phyloP scores from a whole-genome alignment of 441 rosid species.

The Gossypium schwendimanii region DNA sequence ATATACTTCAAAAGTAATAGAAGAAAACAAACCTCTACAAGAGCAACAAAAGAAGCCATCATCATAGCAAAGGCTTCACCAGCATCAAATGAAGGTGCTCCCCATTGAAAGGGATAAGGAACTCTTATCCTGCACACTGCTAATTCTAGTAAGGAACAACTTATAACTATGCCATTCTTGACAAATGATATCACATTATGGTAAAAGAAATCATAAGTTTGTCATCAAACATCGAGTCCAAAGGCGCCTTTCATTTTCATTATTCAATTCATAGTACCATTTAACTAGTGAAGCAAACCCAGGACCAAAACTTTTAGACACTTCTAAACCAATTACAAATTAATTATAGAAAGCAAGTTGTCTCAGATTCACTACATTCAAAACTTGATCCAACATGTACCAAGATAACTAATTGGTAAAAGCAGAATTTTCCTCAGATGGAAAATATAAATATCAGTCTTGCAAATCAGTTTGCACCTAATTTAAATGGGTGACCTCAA shows the following conservation, averaged over 20 bases:
- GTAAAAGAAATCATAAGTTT: slow-evolving; percentile 5
- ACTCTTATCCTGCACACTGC: slow-evolving; percentile 75
- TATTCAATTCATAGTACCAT: neutral
- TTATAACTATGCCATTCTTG: slow-evolving; percentile 17
- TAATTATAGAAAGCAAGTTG: neutral
- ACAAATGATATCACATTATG: slow-evolving; percentile 1
- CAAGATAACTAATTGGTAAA: neutral
- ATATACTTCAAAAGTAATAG: neutral
- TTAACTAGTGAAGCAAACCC: neutral
- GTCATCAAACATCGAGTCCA: neutral
- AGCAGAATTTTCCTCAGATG: slow-evolving; percentile 1
- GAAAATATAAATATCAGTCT: neutral
- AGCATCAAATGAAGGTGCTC: slow-evolving; percentile 92
- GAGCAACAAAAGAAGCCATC: slow-evolving; percentile 96
- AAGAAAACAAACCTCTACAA: slow-evolving; percentile 64
- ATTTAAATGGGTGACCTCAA: neutral
- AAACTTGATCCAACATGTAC: slow-evolving; percentile 7
- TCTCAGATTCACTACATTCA: neutral
- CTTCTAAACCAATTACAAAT: neutral
- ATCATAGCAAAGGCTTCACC: slow-evolving; percentile 99
- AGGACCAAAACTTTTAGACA: neutral
- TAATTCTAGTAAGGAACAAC: slow-evolving; percentile 13
- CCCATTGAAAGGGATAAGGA: slow-evolving; percentile 98
- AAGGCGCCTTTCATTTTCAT: neutral
- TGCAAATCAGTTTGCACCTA: neutral